phyloP scores from a whole-genome alignment of 345 rosid species.

The Syzygium aromaticum region DNA sequence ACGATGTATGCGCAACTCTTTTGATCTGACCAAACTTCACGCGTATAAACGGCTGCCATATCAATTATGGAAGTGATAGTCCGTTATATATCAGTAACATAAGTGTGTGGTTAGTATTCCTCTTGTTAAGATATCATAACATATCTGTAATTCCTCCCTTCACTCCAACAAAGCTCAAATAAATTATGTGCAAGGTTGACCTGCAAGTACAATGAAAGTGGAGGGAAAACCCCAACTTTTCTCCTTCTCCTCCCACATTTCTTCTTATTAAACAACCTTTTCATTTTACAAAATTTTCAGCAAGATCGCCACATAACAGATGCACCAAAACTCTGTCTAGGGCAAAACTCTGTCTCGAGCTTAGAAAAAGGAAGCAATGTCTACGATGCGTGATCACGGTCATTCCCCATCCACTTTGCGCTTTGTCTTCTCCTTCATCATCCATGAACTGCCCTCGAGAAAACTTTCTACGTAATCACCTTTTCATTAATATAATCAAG shows the following conservation, averaged over 20 bases:
- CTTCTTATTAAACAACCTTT: not conserved
- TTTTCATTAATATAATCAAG: not conserved
- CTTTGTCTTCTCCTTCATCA: not conserved
- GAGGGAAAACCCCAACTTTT: not conserved
- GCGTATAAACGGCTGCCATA: not conserved
- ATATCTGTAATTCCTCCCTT: not conserved
- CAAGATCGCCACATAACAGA: not conserved
- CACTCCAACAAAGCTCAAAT: not conserved
- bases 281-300: not conserved
- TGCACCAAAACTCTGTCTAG: not conserved
- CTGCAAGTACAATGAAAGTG: not conserved
- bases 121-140: not conserved
- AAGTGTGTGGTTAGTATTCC: not conserved
- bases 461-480: not conserved
- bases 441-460: not conserved
- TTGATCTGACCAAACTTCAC: not conserved
- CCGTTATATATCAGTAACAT: not conserved
- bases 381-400: not conserved
- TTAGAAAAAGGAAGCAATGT: not conserved
- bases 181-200: not conserved
- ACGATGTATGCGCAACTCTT: not conserved
- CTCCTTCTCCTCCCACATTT: not conserved
- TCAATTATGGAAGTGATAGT: not conserved
- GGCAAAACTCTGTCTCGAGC: not conserved
- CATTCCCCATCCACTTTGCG: not conserved